Evolutionary conservation across 2,329 filamentous ascomycete species (phyloP).

Genomic region (Onygena corvina): DNA sequence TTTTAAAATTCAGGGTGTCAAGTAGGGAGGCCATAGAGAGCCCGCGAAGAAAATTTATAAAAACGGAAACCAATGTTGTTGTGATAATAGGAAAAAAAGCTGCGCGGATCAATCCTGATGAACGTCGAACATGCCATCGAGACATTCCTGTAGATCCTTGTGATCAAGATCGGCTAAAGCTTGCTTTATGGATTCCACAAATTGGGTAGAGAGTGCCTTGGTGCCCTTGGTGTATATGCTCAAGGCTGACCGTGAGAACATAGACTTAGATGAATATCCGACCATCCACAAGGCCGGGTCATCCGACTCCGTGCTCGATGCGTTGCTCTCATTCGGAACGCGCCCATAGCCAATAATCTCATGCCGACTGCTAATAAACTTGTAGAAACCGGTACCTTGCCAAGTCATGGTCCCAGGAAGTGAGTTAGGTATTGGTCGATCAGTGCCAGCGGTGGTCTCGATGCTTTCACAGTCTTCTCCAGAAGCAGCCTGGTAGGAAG

Average conservation of each 20-base stretch:
- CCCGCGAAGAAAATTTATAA: background rate
- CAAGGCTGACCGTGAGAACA: background rate
- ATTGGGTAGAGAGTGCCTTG: background rate
- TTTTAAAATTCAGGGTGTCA: too few species aligned
- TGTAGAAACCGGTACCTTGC: conserved; percentile 4
- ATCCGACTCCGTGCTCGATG: background rate
- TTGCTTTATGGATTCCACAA: background rate
- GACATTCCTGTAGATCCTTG: background rate
- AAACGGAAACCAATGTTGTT: background rate
- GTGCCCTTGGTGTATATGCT: background rate
- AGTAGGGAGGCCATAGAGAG: background rate
- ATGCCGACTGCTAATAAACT: background rate
- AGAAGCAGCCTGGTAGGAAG: background rate
- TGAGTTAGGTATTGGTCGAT: background rate
- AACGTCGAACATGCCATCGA: background rate
- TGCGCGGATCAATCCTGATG: background rate
- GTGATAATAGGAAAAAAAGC: background rate
- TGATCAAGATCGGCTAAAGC: background rate
- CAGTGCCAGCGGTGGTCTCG: background rate
- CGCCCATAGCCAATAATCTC: background rate
- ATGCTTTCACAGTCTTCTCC: background rate
- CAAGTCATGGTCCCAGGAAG: background rate
- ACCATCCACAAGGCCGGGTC: background rate
- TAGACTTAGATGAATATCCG: background rate
- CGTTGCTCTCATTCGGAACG: background rate